These are phyloP conservation scores for Aspergillus versicolor DNA, from an alignment of 2,329 filamentous ascomycete species.

Conservation along the genomic window DNA sequence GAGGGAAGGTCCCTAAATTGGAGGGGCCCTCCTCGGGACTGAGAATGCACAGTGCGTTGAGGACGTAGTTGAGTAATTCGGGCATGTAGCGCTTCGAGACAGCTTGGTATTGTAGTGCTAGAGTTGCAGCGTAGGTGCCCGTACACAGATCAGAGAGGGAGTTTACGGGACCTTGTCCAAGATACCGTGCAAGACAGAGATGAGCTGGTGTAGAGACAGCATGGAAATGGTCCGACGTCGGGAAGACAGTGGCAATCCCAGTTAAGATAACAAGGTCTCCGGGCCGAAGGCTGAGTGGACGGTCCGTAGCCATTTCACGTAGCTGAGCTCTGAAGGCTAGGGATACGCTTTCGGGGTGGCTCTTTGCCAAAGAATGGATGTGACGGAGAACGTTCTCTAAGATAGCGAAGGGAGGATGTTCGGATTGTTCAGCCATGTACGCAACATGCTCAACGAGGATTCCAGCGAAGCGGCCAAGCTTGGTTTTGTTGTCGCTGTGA, in stretches of 20 bases:
- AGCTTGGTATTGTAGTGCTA: conserved; percentile 78
- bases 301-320: conserved; percentile 52
- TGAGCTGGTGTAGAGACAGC: conserved; percentile 88
- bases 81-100: conserved; percentile 86
- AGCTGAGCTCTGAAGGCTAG: conserved; percentile 76
- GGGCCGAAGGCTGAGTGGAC: conserved; percentile 52
- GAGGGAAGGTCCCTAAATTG: conserved; percentile 58
- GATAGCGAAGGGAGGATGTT: conserved; percentile 61
- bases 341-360: conserved; percentile 75
- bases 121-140: conserved; percentile 75
- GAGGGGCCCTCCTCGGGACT: conserved; percentile 55
- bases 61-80: conserved; percentile 77
- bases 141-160: conserved; percentile 65
- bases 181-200: conserved; percentile 77
- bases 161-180: conserved; percentile 73
- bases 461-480: conserved; percentile 59
- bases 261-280: conserved; percentile 83
- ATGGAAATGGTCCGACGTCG: conserved; percentile 96
- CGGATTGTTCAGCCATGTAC: conserved; percentile 53
- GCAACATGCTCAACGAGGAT: conserved; percentile 57
- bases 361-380: conserved; percentile 87
- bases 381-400: conserved; percentile 83
- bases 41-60: conserved; percentile 70
- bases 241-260: conserved; percentile 80
- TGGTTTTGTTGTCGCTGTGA: conserved; percentile 78